Evolutionary conservation across 2,329 filamentous ascomycete species (phyloP).

Genomic region (Colletotrichum higginsianum): DNA sequence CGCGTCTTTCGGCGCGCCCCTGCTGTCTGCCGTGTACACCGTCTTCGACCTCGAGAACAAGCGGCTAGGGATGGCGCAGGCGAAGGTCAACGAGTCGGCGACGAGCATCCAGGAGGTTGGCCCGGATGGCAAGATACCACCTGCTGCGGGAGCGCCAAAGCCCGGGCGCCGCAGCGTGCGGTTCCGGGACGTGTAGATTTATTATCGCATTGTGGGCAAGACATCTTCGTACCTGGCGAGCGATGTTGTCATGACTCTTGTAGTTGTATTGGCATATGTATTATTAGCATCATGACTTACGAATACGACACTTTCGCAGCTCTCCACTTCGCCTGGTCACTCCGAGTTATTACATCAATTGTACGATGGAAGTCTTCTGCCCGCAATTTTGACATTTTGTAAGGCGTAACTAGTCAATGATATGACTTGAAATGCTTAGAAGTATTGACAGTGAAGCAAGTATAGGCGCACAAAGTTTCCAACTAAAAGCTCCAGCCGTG

Average conservation of each 20-base stretch:
- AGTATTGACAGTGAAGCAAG: too few species aligned
- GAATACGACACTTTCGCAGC: background rate
- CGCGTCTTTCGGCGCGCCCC: slow-evolving; percentile 2
- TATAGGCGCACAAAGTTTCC: background rate
- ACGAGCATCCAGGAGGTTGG: background rate
- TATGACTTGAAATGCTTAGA: too few species aligned
- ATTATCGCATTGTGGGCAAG: background rate
- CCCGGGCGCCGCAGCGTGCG: background rate
- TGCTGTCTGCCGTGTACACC: background rate
- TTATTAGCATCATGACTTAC: background rate
- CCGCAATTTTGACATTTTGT: too few species aligned
- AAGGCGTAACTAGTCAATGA: too few species aligned
- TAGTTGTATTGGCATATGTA: background rate
- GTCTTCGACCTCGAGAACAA: slow-evolving; percentile 4
- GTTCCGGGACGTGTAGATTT: background rate
- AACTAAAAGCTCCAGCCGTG: background rate
- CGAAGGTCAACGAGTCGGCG: background rate
- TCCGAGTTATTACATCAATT: too few species aligned
- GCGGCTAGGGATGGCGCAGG: background rate
- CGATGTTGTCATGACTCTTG: too few species aligned
- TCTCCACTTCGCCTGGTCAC: too few species aligned
- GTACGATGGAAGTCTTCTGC: too few species aligned
- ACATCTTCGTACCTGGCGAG: background rate
- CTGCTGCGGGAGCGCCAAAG: background rate
- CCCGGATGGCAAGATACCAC: background rate